Evolutionary conservation across 208 protist genomes (phyloP), one percentile per base, ranked within the genome.

Genomic region (Balamuthia mandrillaris): DNA sequence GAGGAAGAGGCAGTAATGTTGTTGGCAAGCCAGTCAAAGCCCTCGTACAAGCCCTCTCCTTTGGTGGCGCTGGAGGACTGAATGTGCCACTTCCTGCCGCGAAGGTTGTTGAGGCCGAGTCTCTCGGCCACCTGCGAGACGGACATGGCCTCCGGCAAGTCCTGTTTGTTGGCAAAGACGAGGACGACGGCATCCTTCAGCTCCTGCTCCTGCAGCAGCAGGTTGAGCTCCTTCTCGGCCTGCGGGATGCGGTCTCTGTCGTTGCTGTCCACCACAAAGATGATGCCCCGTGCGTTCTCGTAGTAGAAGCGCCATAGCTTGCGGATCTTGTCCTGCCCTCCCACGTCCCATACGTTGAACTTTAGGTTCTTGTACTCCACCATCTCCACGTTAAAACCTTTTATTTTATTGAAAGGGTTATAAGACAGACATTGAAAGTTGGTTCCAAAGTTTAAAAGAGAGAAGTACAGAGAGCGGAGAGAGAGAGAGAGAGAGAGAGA

Each of bases 301-400:
- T 89, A 95, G 88, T 96, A 95, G 86, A 94, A 90, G 2, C 90
- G 77, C 92, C 91, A 94, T 47, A 95, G 93, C 77, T 92, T 91
- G 81, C 47, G 31, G 35, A 81, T 12, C 5, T 93, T 92, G 84
- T 94, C 91, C 87, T 95, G 92, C 3, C 93, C 93, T 45, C 93
- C 93, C 29, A 88, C 18, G 47, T 60, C 79, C 90, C 91, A 93
- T 14, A 93, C 86, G 49, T 85, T 93, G 66, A 96, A 93, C 70
- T 87, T 91, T 82, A 96, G 89, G 66, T 94, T 89, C 87, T 96
- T 96, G 90, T 95, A 95, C 72, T 94, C 58, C 29, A 96, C 89
- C 7, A 91, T 93, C 83, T 98, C 94, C 63, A 98, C 95, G 92
- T 99, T 98, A 88, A 99, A 92, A 6, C 97, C 94, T 45, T 16